Conservation (phyloP, 2,329 filamentous ascomycete species). For the Aspergillus eucalypticola region DNA sequence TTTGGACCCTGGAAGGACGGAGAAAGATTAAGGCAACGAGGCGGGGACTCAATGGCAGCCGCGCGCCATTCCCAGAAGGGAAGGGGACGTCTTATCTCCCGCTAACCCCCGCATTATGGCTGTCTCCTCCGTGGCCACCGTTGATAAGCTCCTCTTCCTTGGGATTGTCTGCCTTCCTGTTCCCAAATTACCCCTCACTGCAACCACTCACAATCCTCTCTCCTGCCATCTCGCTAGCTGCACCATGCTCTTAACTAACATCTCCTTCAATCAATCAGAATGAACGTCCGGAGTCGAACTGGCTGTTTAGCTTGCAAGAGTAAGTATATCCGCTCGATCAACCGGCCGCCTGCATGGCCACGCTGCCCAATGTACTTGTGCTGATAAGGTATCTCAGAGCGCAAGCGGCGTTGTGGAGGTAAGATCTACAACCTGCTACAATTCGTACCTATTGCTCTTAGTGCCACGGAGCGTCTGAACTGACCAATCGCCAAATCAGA, state of each 20-base stretch:
- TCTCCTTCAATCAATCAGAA: not conserved
- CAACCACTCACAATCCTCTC: not conserved
- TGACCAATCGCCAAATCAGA: not conserved
- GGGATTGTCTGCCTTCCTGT: not conserved
- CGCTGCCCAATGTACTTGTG: too few relatives aligned
- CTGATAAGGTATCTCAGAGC: not conserved
- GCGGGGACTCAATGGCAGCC: too few relatives aligned
- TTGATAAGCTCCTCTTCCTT: not conserved
- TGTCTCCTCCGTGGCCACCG: too few relatives aligned
- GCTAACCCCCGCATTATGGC: too few relatives aligned
- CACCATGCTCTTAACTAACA: not conserved
- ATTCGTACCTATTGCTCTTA: not conserved
- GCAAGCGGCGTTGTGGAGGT: slow-evolving; percentile 7
- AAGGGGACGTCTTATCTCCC: too few relatives aligned
- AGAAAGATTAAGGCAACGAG: too few relatives aligned
- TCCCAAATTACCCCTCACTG: not conserved
- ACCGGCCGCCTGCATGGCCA: not conserved
- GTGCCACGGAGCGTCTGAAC: not conserved
- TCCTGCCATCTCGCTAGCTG: not conserved
- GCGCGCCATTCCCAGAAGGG: too few relatives aligned
- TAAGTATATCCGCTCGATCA: not conserved
- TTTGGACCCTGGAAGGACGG: too few relatives aligned
- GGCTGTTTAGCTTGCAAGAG: slow-evolving; percentile 3
- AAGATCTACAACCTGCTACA: not conserved
- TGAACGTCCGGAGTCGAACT: slow-evolving; percentile 6